Evolutionary conservation across 2,329 filamentous ascomycete species (phyloP), one percentile per base, ranked within the genome.

Genomic region (Cadophora malorum): DNA sequence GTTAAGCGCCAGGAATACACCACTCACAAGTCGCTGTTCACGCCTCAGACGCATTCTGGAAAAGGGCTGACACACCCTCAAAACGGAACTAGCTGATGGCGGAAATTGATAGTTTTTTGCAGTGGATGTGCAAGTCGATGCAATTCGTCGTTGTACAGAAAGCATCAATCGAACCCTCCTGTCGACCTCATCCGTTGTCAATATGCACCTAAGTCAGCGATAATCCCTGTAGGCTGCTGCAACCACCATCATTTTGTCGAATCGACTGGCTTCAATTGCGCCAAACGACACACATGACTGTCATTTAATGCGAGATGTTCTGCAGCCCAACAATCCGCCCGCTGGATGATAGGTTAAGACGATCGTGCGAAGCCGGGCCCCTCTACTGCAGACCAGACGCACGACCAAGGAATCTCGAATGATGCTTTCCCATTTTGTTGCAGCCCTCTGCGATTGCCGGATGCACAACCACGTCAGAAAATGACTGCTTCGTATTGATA

Each of bases 381-480:
- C 31, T 52, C 14, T 35, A 16, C 49, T 53, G n/a, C 47, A 38
- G 47, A 52, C 31, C 31, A 9, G 47, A 38, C 33, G 61, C 61
- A 63, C 28, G 47, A 53, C 61, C 35, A 38, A 47, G 49, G 33
- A n/a, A 53, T 38, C 31, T 53, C 61, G 47, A 63, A 38, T 53
- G 16, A n/a, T 53, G 21, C 25, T 49, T 52, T 10, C 49, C 21
- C 21, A 53, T 52, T 63, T 38, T 14, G n/a, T 53, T 38, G 49
- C 61, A 53, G 45, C 52, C 45, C 25, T 56, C 60, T 49, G 52
- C 65, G 52, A 55, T 62, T 64, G 55, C 31, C 64, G 60, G 60
- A 63, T 63, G 67, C 83, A 87, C 71, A 55, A 81, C 82, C 31
- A 83, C 82, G 80, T 89, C 80, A 79, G 68, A 66, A 66, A 66